These are phyloP conservation scores for Yamadazyma pseudoaaseri DNA, from an alignment of 1,139 yeast species.

Conservation along the genomic window DNA sequence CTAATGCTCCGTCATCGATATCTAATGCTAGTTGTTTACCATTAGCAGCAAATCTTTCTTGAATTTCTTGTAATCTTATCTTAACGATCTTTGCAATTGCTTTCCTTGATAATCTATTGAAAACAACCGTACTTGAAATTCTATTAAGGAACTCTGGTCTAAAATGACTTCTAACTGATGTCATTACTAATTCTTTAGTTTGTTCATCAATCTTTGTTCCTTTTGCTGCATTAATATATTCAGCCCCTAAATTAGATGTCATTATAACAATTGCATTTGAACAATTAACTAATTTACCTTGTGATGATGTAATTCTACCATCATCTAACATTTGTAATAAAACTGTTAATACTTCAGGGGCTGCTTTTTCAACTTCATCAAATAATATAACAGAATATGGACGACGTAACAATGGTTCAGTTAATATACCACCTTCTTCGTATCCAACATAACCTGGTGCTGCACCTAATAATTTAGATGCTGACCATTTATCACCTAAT, in stretches of 20 bases:
- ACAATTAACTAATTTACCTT: constrained; percentile 90
- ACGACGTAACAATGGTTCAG: constrained; percentile 85
- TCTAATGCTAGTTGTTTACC: constrained; percentile 74
- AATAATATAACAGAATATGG: constrained; percentile 94
- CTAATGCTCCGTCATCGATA: constrained; percentile 71
- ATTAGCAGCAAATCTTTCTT: constrained; percentile 76
- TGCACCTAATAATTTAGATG: constrained; percentile 91
- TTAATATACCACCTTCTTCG: constrained; percentile 95
- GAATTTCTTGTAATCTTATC: constrained; percentile 80
- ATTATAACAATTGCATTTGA: constrained; percentile 89
- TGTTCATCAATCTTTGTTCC: constrained; percentile 62
- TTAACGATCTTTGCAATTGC: constrained; percentile 91
- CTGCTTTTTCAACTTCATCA: constrained; percentile 99
- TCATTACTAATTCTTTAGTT: constrained; percentile 78
- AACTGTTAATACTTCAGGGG: constrained; percentile 94
- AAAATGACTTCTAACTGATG: constrained; percentile 83
- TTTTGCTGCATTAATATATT: constrained; percentile 70
- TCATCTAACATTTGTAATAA: constrained; percentile 91
- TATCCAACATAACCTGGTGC: constrained; percentile 99
- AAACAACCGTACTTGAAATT: constrained; percentile 87
- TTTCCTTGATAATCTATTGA: constrained; percentile 86
- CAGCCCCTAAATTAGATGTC: constrained; percentile 98
- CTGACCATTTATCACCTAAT: constrained; percentile 91
- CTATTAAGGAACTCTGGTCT: constrained; percentile 97
- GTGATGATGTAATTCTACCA: constrained; percentile 92